Base-by-base conservation (phyloP, 2,329 filamentous ascomycete genomes). In the Hypoxylon sp. region DNA sequence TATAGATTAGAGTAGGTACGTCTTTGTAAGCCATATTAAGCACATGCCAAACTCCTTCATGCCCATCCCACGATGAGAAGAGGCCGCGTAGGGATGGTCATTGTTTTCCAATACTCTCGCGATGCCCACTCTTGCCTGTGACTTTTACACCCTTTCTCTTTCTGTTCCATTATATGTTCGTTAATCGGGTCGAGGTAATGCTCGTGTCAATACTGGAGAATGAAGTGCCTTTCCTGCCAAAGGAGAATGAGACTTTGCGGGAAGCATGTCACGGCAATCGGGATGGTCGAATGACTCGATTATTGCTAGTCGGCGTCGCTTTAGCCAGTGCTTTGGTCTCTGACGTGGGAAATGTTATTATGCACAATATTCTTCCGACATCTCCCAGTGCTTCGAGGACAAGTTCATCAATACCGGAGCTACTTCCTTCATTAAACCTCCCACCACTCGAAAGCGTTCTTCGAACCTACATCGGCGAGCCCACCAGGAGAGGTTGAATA, bases 381-480 rank as follows among this genome's bases (percentile, higher is more conserved):
- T n/a, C 33, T n/a, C 51, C 35, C 11, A 53, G 37, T 17, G 11
- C 11, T 37, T 39, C 33, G 11, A 53, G 33, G 24, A n/a, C 11
- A n/a, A 53, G 33, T 13, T 10, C 11, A n/a, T 5, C 29, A 19
- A 26, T 4, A 39, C 51, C 26, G 24, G 33, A 53, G 33, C 33
- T 53, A 3, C 51, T 53, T 26, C 51, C 51, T 24, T 39, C 19
- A 5, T 53, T 53, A 33, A 53, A 53, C 11, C 11, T 53, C 11
- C 51, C 51, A 17, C 51, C 51, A 8, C 33, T 53, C 5, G 51
- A 33, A 37, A 53, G 6, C 19, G 51, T 39, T 39, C 51, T 53
- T 39, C 33, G 51, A 53, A 53, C 51, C 11, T 53, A 53, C 10
- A 53, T 53, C 19, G 51, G 51, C 51, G 51, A 53, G 14, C n/a